phyloP scores from a whole-genome alignment of 2,329 filamentous ascomycete genomes.

The Trichoderma sp. region DNA sequence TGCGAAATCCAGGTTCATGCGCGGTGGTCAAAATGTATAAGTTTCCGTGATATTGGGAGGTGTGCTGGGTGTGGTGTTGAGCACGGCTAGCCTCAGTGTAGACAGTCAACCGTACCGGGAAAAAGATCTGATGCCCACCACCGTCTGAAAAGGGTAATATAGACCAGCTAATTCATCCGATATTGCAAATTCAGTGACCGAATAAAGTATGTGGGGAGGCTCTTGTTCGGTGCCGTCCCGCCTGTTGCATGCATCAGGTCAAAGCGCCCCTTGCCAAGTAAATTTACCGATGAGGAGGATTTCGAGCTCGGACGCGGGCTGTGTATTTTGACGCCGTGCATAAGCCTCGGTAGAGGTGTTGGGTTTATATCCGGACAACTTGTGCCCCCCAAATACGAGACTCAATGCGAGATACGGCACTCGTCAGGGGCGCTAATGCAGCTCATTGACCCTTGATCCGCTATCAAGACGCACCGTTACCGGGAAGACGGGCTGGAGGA shows the following conservation, averaged over 20 bases:
- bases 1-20: not conserved
- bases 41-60: not conserved
- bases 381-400: not conserved
- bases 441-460: not conserved
- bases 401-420: not conserved
- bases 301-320: not conserved
- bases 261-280: not conserved
- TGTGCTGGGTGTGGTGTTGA: not conserved
- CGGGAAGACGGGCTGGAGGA: not conserved
- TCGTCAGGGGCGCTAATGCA: not conserved
- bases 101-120: not conserved
- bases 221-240: not conserved
- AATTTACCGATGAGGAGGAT: conserved; percentile 3
- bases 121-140: not conserved
- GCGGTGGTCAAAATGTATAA: not conserved
- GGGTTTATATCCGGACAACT: not conserved
- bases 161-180: not conserved
- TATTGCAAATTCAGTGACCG: not conserved
- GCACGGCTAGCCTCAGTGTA: not conserved
- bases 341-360: not conserved
- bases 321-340: not conserved
- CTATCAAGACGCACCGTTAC: not conserved
- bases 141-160: not conserved
- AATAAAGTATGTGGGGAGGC: not conserved
- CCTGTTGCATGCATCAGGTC: not conserved